Evolutionary conservation across 1,284 basidiomycete species (phyloP), one percentile per base, ranked within the genome.

Genomic region (Pseudozyma pruni): DNA sequence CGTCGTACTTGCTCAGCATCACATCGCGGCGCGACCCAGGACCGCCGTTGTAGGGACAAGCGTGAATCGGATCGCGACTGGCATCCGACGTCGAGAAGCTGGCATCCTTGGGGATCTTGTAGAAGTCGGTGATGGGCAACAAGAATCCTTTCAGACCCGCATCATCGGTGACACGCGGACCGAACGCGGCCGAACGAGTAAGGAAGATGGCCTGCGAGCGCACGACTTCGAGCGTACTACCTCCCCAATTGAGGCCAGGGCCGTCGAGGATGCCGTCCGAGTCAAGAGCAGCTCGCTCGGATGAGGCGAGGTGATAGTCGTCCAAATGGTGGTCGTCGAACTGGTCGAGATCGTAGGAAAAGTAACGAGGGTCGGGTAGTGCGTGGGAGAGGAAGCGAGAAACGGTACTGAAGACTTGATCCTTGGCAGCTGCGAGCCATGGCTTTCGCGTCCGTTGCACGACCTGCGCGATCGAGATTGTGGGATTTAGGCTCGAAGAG

Each of bases 111-210:
- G 72, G 66, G 9, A 58, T 27, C 37, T 54, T 56, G 52, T 79
- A 79, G 35, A 78, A 80, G 22, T 67, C 58, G 22, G 66, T 69
- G 55, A 80, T 74, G 31, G 78, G 78, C 0, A 79, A 48, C 13
- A 80, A 43, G 25, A 51, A 68, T 16, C 78, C 78, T 27, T 64
- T 57, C 10, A 77, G 53, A 10, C 78, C 78, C 14, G 75, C 62
- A 22, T 78, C 76, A 32, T 46, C 54, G 8, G 53, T 54, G 31
- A 80, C 60, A 11, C 53, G 60, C 2, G 77, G 79, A 2, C 81
- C 81, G 33, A 82, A 82, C 11, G 75, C 80, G 16, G 81, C 81
- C 2, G 81, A 68, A 1, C 77, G 69, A 8, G 80, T 80, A 3
- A 74, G 53, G 49, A 79, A 80, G 48, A 71, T 70, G 19, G 78